phyloP scores from a whole-genome alignment of 2,329 filamentous ascomycete species.

The Fusarium dimerum region DNA sequence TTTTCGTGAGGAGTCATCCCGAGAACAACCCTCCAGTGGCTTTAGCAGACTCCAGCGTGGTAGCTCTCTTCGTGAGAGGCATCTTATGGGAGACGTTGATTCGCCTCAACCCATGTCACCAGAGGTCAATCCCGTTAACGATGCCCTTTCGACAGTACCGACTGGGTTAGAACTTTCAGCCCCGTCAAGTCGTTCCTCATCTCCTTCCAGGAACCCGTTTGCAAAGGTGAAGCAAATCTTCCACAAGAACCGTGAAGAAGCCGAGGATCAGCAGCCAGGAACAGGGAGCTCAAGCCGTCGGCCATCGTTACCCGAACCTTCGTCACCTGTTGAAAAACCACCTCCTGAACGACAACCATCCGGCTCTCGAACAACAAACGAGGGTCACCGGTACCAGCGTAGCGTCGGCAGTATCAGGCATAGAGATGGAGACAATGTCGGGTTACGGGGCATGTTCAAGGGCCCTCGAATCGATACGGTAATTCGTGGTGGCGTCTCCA shows the following conservation, averaged over 20 bases:
- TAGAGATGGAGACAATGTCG: slow-evolving; percentile 35
- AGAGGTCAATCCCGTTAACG: slow-evolving; percentile 47
- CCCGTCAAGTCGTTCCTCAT: slow-evolving; percentile 61
- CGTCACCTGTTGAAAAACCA: slow-evolving; percentile 36
- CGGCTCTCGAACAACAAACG: slow-evolving; percentile 41
- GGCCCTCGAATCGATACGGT: slow-evolving; percentile 73
- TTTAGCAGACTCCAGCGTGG: slow-evolving; percentile 49
- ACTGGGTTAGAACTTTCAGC: slow-evolving; percentile 66
- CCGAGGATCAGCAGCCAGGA: slow-evolving; percentile 33
- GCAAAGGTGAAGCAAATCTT: slow-evolving; percentile 57
- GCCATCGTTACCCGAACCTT: slow-evolving; percentile 30
- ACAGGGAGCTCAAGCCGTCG: slow-evolving; percentile 35
- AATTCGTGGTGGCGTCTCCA: slow-evolving; percentile 61
- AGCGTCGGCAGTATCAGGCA: slow-evolving; percentile 52
- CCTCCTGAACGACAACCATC: slow-evolving; percentile 26
- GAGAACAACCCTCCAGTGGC: slow-evolving; percentile 26
- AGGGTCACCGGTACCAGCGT: slow-evolving; percentile 50
- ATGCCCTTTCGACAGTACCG: slow-evolving; percentile 55
- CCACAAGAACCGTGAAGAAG: slow-evolving; percentile 51
- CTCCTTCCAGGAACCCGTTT: slow-evolving; percentile 63
- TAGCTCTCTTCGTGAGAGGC: slow-evolving; percentile 41
- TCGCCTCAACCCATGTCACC: slow-evolving; percentile 54
- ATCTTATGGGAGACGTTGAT: slow-evolving; percentile 46
- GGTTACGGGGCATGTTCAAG: slow-evolving; percentile 71
- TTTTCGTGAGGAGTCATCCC: slow-evolving; percentile 19